phyloP scores from a whole-genome alignment of 257 asterid genomes.

The Linaria vulgaris region DNA sequence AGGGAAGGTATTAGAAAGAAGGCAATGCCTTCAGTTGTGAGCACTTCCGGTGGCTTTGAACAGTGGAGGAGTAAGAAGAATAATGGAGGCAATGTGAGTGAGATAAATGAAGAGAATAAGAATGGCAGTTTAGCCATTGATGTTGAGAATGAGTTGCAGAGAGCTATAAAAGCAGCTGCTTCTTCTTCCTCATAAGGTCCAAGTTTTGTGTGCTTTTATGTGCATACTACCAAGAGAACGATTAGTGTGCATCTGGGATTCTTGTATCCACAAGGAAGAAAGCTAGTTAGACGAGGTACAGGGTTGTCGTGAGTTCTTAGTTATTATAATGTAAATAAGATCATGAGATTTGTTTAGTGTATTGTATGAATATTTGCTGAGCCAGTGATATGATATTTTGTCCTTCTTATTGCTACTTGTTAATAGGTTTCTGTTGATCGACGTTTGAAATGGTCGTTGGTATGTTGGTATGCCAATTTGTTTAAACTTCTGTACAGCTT shows the following conservation, averaged over 20 bases:
- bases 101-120: conserved; percentile 52
- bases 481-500: background rate
- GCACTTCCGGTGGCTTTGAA: conserved; percentile 49
- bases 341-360: background rate
- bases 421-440: background rate
- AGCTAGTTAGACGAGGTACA: background rate
- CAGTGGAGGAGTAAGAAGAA: conserved; percentile 60
- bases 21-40: conserved; percentile 33
- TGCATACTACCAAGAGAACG: background rate
- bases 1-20: conserved; percentile 35
- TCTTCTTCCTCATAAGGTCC: conserved; percentile 36
- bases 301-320: background rate
- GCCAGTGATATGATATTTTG: background rate
- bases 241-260: background rate
- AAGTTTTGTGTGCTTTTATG: conserved; percentile 16
- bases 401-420: background rate
- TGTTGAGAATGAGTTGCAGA: conserved; percentile 84
- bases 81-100: conserved; percentile 29
- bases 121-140: conserved; percentile 36
- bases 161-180: conserved; percentile 78
- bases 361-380: conserved; percentile 10
- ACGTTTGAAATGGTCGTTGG: background rate
- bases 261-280: conserved; percentile 1
- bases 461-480: background rate
- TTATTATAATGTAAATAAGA: background rate